phyloP scores from a whole-genome alignment of 495 filamentous ascomycete genomes.

The Penicillium cataractarum region DNA sequence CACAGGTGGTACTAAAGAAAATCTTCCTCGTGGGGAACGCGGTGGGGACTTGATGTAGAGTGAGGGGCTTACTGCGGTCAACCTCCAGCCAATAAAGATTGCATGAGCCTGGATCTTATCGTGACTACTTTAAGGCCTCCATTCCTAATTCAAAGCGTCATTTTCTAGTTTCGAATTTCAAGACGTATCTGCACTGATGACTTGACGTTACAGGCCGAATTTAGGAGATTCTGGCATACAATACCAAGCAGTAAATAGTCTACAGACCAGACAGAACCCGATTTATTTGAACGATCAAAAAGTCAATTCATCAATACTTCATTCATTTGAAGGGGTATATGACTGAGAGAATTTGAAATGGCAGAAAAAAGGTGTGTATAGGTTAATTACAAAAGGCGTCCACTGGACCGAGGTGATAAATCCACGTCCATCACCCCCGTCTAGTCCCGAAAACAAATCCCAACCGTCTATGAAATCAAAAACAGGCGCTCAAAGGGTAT shows the following conservation, averaged over 20 bases:
- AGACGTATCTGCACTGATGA: too few species aligned
- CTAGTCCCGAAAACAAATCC: not conserved
- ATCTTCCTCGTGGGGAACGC: not conserved
- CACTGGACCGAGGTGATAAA: not conserved
- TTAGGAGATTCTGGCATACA: not conserved
- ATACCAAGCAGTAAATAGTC: not conserved
- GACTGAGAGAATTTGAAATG: not conserved
- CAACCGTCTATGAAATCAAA: conserved; percentile 1
- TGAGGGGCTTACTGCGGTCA: not conserved
- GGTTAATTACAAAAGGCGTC: not conserved
- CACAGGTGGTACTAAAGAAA: not conserved
- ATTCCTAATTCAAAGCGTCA: not conserved
- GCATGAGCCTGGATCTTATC: not conserved
- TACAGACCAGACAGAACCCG: not conserved
- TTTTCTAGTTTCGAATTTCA: too few species aligned
- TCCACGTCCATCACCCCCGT: not conserved
- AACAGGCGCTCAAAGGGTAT: conserved; percentile 40
- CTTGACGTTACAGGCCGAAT: not conserved
- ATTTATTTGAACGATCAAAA: not conserved
- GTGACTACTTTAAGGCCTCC: not conserved
- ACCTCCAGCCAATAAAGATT: not conserved
- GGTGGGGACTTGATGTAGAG: not conserved
- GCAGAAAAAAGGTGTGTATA: not conserved
- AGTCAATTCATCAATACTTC: not conserved
- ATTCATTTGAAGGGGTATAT: conserved; percentile 1